Evolutionary conservation across 176 grass and related monocot genomes (phyloP), one percentile per base, ranked within the genome.

Genomic region (Stipa capillata): DNA sequence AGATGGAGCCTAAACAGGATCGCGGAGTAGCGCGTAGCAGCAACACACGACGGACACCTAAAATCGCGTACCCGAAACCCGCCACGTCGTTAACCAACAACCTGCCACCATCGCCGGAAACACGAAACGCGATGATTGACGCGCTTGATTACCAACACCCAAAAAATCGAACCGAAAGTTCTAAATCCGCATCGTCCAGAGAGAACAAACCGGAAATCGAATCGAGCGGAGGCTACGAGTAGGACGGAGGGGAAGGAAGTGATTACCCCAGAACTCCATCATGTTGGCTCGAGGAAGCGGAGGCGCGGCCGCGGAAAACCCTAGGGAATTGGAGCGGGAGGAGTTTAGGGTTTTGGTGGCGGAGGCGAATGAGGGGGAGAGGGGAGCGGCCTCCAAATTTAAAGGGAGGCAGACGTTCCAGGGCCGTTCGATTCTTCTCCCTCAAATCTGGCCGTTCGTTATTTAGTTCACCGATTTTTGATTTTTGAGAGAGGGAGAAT

Each of bases 251-350:
- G 55, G 74, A 11, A 47, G 9, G 8, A 29, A 27, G 23, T 2
- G 4, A 10, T 79, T 76, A 89, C 87, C 87, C 82, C 87, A 85
- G 70, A 89, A 85, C 69, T 80, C 53, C 87, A 89, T 69, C 1
- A 33, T 16, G 42, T 24, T 69, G 40, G 69, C 25, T 70, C 31
- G 75, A 79, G 48, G 74, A 83, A 39, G 24, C 39, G 29, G 64
- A 13, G 70, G 18, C 24, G 48, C n/a, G 28, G 79, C n/a, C 17
- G 5, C 56, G 8, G 16, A 48, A n/a, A 83, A 74, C 57, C 65
- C 18, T 73, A 47, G 66, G 5, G 11, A 14, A 36, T 33, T 2
- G 40, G 59, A 79, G 67, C 6, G 14, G 48, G 54, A 63, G 51
- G 51, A 59, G 81, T 74, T 80, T 84, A 88, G 76, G 86, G 87